Evolutionary conservation across 2,329 filamentous ascomycete genomes (phyloP).

Genomic region (Purpureocillium lavendulum): DNA sequence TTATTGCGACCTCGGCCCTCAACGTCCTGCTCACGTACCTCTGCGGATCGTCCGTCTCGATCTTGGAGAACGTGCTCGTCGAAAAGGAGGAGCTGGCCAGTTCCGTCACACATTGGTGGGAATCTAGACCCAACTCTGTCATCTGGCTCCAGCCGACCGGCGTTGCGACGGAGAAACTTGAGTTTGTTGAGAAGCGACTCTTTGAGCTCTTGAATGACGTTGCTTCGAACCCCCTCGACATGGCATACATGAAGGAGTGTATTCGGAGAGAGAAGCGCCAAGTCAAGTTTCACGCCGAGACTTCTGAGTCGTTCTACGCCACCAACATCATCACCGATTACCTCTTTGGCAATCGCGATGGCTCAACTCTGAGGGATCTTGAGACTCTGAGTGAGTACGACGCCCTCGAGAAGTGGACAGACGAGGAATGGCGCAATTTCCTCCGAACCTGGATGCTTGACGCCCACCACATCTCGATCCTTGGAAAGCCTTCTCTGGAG

Average conservation of each 20-base stretch:
- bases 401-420: conserved; percentile 67
- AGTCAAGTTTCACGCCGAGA: conserved; percentile 76
- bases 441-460: conserved; percentile 78
- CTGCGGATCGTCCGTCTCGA: conserved; percentile 83
- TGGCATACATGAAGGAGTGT: conserved; percentile 85
- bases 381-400: conserved; percentile 53
- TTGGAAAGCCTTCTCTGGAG: conserved; percentile 76
- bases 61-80: conserved; percentile 86
- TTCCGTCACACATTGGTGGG: conserved; percentile 70
- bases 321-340: conserved; percentile 86
- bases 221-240: conserved; percentile 71
- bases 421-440: conserved; percentile 76
- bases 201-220: conserved; percentile 78
- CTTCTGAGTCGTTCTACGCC: conserved; percentile 71
- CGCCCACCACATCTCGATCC: conserved; percentile 76
- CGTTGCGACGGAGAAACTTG: conserved; percentile 79
- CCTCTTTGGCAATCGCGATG: conserved; percentile 79
- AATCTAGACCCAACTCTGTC: conserved; percentile 71
- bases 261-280: conserved; percentile 74
- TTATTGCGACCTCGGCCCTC: conserved; percentile 60
- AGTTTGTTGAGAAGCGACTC: conserved; percentile 75
- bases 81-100: conserved; percentile 90
- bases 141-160: conserved; percentile 82
- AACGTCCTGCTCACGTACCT: conserved; percentile 79
- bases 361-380: conserved; percentile 61